Base-by-base conservation (phyloP, 805 yeast genomes). In the Yarrowia yakushimensis region DNA sequence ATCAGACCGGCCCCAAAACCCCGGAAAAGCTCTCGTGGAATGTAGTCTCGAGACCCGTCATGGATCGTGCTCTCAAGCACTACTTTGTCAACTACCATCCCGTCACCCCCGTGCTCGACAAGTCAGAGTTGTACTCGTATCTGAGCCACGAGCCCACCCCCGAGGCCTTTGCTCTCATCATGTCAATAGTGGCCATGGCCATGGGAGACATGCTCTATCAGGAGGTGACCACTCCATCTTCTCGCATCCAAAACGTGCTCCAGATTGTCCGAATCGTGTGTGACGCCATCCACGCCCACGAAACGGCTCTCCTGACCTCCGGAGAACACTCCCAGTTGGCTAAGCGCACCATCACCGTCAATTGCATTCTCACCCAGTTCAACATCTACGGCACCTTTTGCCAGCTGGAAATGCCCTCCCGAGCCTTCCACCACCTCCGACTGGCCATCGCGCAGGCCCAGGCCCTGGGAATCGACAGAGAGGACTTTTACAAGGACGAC, bases 111-210 rank as follows among this genome's bases (percentile, higher is more conserved):
- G 59, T 52, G 23, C 17, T 52, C 43, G 59, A 52, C 18, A 25
- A 36, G 43, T 0, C 23, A 2, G 33, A 34, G 17, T 43, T 52
- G 11, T 34, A 36, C 33, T 12, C 23, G 1, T 52, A 52, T 25
- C 12, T 52, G n/a, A 13, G 17, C 17, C 31, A 33, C 5, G 43
- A 34, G 1, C 59, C 59, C 18, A 17, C 59, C 11, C 15, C 59
- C 8, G 59, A 52, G 43, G 36, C 59, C 13, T 52, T 52, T 52
- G 31, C 59, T 3, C 33, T 52, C 12, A 25, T 52, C 31, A 52
- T 52, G 59, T 52, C 59, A 7, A 52, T 52, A 3, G 59, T 52
- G 12, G 59, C 59, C 43, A 36, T 52, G 31, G 36, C 43, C 25
- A 52, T 52, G 59, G 59, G 59, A 6, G 59, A 52, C 15, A 25